Evolutionary conservation across 257 asterid species (phyloP).

Genomic region (Petrea volubilis): DNA sequence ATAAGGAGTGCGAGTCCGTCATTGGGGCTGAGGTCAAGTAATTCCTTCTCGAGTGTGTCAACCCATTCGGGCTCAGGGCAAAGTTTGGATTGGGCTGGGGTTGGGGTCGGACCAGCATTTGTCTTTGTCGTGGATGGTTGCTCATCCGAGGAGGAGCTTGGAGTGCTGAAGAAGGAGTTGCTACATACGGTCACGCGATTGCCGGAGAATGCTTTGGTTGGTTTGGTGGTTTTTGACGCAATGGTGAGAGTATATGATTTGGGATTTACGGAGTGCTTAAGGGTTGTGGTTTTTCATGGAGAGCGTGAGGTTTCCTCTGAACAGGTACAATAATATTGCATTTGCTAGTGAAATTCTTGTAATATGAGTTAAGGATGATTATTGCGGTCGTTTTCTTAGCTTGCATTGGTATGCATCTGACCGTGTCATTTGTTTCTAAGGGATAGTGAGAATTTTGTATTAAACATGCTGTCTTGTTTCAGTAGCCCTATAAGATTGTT

Average conservation of each 20-base stretch:
- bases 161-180: slow-evolving; percentile 72
- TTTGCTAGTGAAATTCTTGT: slow-evolving; percentile 7
- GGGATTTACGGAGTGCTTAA: slow-evolving; percentile 67
- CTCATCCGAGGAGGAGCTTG: slow-evolving; percentile 64
- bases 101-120: slow-evolving; percentile 60
- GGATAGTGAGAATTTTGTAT: not conserved
- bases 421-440: not conserved
- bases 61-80: slow-evolving; percentile 38
- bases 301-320: slow-evolving; percentile 74
- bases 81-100: slow-evolving; percentile 45
- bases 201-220: slow-evolving; percentile 87
- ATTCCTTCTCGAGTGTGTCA: slow-evolving; percentile 50
- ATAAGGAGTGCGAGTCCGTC: slow-evolving; percentile 39
- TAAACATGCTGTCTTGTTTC: slow-evolving; percentile 2
- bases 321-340: slow-evolving; percentile 50
- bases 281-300: slow-evolving; percentile 74
- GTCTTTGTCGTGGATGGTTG: slow-evolving; percentile 88
- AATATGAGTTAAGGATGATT: slow-evolving; percentile 19
- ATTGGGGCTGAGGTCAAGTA: slow-evolving; percentile 40
- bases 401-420: slow-evolving; percentile 18
- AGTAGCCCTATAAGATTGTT: not conserved
- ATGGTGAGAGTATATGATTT: slow-evolving; percentile 90
- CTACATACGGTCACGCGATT: slow-evolving; percentile 57
- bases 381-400: slow-evolving; percentile 13
- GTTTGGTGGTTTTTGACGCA: slow-evolving; percentile 84